Evolutionary conservation across 352 stramenopile genomes (phyloP).

Genomic region (Phytopythium mirpurense): DNA sequence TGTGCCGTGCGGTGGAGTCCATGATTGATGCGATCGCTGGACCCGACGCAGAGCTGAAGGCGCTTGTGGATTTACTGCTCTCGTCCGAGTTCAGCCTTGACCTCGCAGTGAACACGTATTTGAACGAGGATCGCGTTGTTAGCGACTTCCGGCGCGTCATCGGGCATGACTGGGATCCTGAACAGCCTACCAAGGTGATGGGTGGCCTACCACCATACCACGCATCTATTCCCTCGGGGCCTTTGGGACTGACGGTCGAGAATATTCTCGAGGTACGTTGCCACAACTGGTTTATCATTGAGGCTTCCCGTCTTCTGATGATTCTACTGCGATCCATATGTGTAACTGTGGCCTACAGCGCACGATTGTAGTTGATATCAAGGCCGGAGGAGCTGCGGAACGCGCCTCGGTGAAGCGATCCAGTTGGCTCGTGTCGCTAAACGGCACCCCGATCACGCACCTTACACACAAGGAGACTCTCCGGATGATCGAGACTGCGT

Average conservation of each 20-base stretch:
- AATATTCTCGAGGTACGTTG: constrained; percentile 73
- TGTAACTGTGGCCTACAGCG: constrained; percentile 18
- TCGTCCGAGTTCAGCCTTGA: constrained; percentile 78
- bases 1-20: constrained; percentile 71
- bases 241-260: constrained; percentile 83
- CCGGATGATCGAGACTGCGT: constrained; percentile 75
- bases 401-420: constrained; percentile 73
- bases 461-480: constrained; percentile 85
- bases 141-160: constrained; percentile 78
- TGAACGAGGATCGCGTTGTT: constrained; percentile 73
- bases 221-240: constrained; percentile 71
- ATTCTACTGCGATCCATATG: neutral
- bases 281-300: neutral
- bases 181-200: constrained; percentile 44
- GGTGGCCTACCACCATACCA: constrained; percentile 45
- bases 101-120: constrained; percentile 73
- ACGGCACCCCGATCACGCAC: constrained; percentile 65
- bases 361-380: constrained; percentile 88
- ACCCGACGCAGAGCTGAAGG: constrained; percentile 50
- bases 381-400: constrained; percentile 67
- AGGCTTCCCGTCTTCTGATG: neutral
- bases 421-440: constrained; percentile 81
- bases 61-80: constrained; percentile 67
- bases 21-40: constrained; percentile 75
- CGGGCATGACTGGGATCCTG: constrained; percentile 59